Conservation (phyloP, 768 basidiomycete genomes). For the Collybia sp. region DNA sequence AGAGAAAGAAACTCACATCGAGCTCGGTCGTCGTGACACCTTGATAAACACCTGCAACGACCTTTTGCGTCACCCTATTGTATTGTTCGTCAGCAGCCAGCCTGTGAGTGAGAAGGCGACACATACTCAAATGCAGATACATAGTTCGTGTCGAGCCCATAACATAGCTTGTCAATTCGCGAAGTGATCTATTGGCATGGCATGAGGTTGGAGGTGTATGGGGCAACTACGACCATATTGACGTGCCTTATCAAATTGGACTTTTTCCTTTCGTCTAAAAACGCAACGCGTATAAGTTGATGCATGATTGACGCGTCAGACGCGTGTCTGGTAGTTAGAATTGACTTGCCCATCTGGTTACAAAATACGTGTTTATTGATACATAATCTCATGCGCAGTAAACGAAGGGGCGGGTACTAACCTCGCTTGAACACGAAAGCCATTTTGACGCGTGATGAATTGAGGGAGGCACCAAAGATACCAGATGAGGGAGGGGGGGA, state of each 20-base stretch:
- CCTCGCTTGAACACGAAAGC: conserved; percentile 38
- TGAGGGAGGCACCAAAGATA: too few species aligned
- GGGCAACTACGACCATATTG: conserved; percentile 6
- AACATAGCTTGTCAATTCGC: conserved; percentile 86
- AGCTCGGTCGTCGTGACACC: conserved; percentile 97
- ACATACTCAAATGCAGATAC: conserved; percentile 90
- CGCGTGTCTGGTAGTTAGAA: conserved; percentile 19
- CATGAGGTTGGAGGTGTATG: conserved; percentile 12
- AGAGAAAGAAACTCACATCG: conserved; percentile 56
- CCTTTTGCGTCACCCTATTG: conserved; percentile 82
- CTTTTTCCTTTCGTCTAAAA: conserved; percentile 79
- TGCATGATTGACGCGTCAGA: conserved; percentile 24
- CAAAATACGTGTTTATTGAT: conserved; percentile 1
- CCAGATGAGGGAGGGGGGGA: too few species aligned
- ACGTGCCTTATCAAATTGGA: conserved; percentile 88
- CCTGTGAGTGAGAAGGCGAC: background rate
- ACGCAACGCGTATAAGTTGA: conserved; percentile 11
- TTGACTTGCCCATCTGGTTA: conserved; percentile 41
- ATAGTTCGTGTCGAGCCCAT: conserved; percentile 89
- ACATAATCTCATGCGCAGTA: background rate
- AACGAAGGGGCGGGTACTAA: conserved; percentile 12
- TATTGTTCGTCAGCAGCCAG: background rate
- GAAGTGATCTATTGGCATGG: conserved; percentile 64
- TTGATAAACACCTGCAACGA: conserved; percentile 88
- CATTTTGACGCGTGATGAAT: conserved; percentile 10